A percentile compares a stretch with the other conserved stretches of the same genome.
These are phyloP conservation scores for Thamnidium elegans DNA, from an alignment of 192 early-diverging fungal species.

Conservation along the genomic window DNA sequence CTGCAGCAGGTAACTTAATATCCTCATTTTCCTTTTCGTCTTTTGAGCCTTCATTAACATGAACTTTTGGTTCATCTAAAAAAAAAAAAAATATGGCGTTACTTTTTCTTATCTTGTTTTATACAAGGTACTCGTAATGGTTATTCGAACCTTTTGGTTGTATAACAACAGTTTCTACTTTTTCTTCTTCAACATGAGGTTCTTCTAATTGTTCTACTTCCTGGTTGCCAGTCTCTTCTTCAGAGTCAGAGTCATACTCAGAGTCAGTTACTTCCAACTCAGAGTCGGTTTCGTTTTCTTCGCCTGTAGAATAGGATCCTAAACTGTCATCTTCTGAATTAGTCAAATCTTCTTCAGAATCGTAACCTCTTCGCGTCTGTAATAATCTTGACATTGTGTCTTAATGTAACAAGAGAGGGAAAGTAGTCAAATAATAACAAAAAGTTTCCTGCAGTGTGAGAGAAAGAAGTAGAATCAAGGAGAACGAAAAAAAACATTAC, in stretches of 20 bases:
- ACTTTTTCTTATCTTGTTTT: too few species aligned
- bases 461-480: too few species aligned
- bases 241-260: slow-evolving; percentile 4
- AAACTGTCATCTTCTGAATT: not conserved
- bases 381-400: not conserved
- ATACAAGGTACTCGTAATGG: too few species aligned
- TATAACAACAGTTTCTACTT: not conserved
- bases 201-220: slow-evolving; percentile 9
- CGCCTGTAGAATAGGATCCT: not conserved
- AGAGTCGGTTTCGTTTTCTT: not conserved
- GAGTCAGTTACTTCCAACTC: not conserved
- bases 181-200: not conserved
- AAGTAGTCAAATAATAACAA: not conserved
- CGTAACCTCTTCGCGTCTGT: not conserved
- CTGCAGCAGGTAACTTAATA: not conserved
- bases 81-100: too few species aligned
- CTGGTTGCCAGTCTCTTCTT: not conserved
- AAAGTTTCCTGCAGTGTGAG: not conserved
- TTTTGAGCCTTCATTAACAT: not conserved
- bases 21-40: not conserved
- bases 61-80: not conserved
- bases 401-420: not conserved
- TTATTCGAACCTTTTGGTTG: not conserved
- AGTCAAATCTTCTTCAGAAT: slow-evolving; percentile 3
- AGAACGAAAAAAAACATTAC: too few species aligned